A percentile compares a stretch with the other conserved stretches of the same genome.
Evolutionary conservation across 169 alveolate species (phyloP).

Genomic region (Cystoisospora suis): DNA sequence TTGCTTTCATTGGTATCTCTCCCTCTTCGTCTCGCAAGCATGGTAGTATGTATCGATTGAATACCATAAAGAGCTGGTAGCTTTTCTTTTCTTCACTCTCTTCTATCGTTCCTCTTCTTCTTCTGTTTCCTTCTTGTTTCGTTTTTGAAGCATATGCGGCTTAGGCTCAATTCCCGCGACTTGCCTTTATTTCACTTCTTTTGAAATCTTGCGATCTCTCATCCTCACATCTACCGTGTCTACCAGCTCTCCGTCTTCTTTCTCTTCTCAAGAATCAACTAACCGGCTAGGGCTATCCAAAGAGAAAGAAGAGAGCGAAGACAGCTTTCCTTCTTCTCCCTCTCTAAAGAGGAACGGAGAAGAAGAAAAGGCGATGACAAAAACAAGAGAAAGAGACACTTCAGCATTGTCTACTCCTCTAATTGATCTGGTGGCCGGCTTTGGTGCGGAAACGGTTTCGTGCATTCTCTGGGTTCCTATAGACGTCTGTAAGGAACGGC

Average conservation of each 20-base stretch:
- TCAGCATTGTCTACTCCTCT: constrained; percentile 15
- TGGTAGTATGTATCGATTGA: background rate
- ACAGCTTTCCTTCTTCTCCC: background rate
- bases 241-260: too few species aligned
- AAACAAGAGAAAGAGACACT: background rate
- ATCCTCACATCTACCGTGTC: too few species aligned
- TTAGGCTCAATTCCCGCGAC: constrained; percentile 64
- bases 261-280: too few species aligned
- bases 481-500: constrained; percentile 72
- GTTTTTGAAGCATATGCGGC: constrained; percentile 43
- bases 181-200: constrained; percentile 63
- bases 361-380: background rate
- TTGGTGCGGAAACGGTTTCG: constrained; percentile 66
- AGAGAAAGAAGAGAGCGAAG: background rate
- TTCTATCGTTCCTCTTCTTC: background rate
- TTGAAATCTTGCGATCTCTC: background rate
- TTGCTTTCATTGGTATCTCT: background rate
- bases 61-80: background rate
- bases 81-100: background rate
- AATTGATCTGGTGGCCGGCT: constrained; percentile 63
- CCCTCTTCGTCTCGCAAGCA: background rate
- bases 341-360: background rate
- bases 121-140: background rate
- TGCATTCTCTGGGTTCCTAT: constrained; percentile 70
- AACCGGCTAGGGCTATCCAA: background rate